Evolutionary conservation across 495 filamentous ascomycete species (phyloP).

Genomic region (Chaetomium cochliodes): DNA sequence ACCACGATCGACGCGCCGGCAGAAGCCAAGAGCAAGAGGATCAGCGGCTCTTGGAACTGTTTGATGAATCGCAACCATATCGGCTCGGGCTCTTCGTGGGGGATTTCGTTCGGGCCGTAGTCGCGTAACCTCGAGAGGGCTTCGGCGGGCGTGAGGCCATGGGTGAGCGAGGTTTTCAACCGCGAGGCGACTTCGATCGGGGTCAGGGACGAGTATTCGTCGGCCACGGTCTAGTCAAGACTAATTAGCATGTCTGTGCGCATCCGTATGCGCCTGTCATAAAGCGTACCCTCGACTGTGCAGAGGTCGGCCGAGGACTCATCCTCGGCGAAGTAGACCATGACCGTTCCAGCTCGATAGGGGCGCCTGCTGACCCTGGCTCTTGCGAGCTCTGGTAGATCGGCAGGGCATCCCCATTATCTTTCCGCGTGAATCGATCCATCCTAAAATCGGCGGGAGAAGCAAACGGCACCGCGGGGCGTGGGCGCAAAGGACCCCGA

Average conservation of each 20-base stretch:
- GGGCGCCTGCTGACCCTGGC: constrained; percentile 22
- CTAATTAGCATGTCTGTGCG: constrained; percentile 16
- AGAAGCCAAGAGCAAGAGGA: constrained; percentile 84
- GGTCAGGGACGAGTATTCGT: constrained; percentile 59
- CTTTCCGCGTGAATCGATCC: constrained; percentile 36
- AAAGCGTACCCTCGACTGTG: constrained; percentile 45
- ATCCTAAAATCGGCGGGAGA: constrained; percentile 15
- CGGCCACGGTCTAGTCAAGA: constrained; percentile 44
- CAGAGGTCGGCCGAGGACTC: constrained; percentile 43
- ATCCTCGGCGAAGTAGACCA: constrained; percentile 38
- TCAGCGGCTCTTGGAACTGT: constrained; percentile 93
- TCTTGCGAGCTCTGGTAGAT: constrained; percentile 28
- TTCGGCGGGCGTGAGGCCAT: constrained; percentile 78
- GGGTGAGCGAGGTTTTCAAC: constrained; percentile 75
- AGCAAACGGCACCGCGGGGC: constrained; percentile 6
- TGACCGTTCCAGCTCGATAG: constrained; percentile 33
- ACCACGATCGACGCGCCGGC: constrained; percentile 86
- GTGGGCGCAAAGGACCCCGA: constrained; percentile 32
- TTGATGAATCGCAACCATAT: constrained; percentile 92
- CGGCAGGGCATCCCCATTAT: constrained; percentile 42
- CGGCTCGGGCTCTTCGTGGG: constrained; percentile 88
- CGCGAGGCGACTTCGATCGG: constrained; percentile 73
- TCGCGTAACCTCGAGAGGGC: constrained; percentile 73
- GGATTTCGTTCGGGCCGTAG: constrained; percentile 91
- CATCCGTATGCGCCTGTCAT: too few species aligned